Conservation (phyloP, 75 land plant species). For the Cunninghamia lanceolata region DNA sequence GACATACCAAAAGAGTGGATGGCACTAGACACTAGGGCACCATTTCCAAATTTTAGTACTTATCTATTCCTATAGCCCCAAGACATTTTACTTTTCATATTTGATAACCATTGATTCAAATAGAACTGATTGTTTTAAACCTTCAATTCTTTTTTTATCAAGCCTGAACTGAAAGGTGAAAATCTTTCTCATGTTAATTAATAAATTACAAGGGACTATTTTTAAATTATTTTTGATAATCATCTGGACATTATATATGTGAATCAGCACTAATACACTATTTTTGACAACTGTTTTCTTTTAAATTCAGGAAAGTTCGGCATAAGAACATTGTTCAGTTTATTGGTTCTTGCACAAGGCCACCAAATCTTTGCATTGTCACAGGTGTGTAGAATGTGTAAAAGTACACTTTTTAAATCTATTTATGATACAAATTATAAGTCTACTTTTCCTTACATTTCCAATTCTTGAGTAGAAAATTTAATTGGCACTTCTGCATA, state of each 20-base stretch:
- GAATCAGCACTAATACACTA: background rate
- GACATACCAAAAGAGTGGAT: background rate
- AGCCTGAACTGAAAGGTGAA: background rate
- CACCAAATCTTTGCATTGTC: slow-evolving; percentile 86
- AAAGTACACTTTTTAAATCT: background rate
- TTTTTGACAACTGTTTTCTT: background rate
- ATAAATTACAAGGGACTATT: background rate
- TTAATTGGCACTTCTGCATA: background rate
- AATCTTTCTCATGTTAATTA: background rate
- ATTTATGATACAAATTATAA: background rate
- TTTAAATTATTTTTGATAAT: background rate
- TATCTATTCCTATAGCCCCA: background rate
- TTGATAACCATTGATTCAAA: background rate
- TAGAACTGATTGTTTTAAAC: background rate
- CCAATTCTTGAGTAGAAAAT: background rate
- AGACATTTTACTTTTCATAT: background rate
- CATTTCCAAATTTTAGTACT: background rate
- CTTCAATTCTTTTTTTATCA: background rate
- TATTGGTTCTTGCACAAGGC: slow-evolving; percentile 94
- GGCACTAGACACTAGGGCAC: background rate
- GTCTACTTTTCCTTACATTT: background rate
- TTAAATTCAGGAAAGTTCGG: slow-evolving; percentile 78
- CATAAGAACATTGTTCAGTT: slow-evolving; percentile 99
- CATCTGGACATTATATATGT: background rate
- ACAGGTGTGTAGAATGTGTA: slow-evolving; percentile 52